phyloP scores from a whole-genome alignment of 2,329 filamentous ascomycete genomes.

The Karstenula rhodostoma region DNA sequence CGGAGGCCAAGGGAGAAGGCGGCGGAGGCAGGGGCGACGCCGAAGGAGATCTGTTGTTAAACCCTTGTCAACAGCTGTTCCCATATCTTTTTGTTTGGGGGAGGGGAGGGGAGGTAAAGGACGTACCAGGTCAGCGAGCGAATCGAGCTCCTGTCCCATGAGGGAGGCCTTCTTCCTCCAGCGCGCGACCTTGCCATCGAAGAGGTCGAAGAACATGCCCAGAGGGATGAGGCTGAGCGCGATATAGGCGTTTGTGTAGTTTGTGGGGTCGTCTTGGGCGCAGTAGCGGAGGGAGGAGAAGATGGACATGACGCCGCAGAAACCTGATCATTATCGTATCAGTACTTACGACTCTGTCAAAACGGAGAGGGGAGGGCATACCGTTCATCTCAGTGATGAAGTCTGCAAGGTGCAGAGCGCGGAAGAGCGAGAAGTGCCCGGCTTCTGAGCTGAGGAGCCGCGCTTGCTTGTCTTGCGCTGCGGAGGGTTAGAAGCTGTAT shows the following conservation, averaged over 20 bases:
- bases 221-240: slow-evolving; percentile 90
- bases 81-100: neutral
- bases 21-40: slow-evolving; percentile 84
- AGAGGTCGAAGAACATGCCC: slow-evolving; percentile 90
- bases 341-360: neutral
- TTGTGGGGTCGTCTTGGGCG: slow-evolving; percentile 70
- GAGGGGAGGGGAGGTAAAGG: neutral
- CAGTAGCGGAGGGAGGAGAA: slow-evolving; percentile 96
- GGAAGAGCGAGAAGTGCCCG: slow-evolving; percentile 72
- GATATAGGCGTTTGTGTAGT: slow-evolving; percentile 76
- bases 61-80: neutral
- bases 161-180: slow-evolving; percentile 97
- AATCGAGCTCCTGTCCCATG: slow-evolving; percentile 98
- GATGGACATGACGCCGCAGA: slow-evolving; percentile 93
- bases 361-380: slow-evolving; percentile 24
- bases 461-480: slow-evolving; percentile 79
- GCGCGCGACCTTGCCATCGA: slow-evolving; percentile 94
- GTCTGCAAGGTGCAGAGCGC: slow-evolving; percentile 78
- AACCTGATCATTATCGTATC: slow-evolving; percentile 60
- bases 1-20: slow-evolving; percentile 91
- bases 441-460: slow-evolving; percentile 73
- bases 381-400: slow-evolving; percentile 85
- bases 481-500: slow-evolving; percentile 3
- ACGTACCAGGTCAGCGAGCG: slow-evolving; percentile 88
- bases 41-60: slow-evolving; percentile 84